phyloP scores from a whole-genome alignment of 129 eudicot genomes.

The Apium graveolens region DNA sequence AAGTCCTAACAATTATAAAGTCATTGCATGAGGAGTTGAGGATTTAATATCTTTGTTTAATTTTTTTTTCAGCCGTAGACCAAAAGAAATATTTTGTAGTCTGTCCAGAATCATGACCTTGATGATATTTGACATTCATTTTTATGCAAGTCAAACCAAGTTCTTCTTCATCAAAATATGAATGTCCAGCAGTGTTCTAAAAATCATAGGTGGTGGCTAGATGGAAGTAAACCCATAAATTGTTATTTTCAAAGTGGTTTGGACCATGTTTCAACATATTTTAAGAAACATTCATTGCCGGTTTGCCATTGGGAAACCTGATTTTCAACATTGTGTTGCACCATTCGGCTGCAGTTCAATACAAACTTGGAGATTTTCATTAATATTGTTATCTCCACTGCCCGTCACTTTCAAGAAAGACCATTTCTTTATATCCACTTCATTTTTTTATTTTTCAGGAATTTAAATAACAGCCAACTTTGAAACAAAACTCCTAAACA shows the following conservation, averaged over 20 bases:
- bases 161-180: slow-evolving; percentile 41
- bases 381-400: background rate
- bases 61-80: slow-evolving; percentile 44
- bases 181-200: slow-evolving; percentile 20
- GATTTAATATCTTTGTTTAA: slow-evolving; percentile 30
- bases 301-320: background rate
- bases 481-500: background rate
- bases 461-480: background rate
- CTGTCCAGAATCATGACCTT: slow-evolving; percentile 67
- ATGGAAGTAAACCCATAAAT: too few relatives aligned
- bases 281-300: background rate
- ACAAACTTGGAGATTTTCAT: background rate
- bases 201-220: too few relatives aligned
- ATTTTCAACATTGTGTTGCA: background rate
- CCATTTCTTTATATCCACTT: background rate
- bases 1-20: slow-evolving; percentile 40
- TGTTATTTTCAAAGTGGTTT: too few relatives aligned
- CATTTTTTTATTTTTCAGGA: background rate
- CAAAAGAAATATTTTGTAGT: slow-evolving; percentile 25
- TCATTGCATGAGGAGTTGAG: slow-evolving; percentile 63
- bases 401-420: background rate
- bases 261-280: background rate
- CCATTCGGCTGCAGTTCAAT: background rate
- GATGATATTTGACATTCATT: slow-evolving; percentile 64
- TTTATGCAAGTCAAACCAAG: slow-evolving; percentile 64